Conservation (phyloP, 257 asterid species). For the Lycium ferocissimum region DNA sequence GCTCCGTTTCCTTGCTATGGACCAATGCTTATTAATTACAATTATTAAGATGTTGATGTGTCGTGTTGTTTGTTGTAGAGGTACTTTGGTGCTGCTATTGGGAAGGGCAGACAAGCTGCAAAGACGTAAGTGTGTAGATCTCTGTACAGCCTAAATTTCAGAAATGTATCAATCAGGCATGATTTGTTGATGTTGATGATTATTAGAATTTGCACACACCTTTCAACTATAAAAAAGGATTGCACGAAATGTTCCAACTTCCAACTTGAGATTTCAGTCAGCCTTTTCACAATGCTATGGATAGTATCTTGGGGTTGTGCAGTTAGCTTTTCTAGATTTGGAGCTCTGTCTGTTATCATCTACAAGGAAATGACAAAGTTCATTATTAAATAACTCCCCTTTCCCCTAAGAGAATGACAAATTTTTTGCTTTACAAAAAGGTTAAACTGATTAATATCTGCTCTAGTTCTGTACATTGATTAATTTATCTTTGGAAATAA, state of each 20-base stretch:
- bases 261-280: background rate
- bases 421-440: background rate
- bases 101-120: slow-evolving; percentile 97
- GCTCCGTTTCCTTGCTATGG: background rate
- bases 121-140: slow-evolving; percentile 69
- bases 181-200: background rate
- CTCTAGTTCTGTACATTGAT: background rate
- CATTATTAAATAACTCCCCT: background rate
- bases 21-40: background rate
- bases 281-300: background rate
- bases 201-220: background rate
- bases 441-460: background rate
- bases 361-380: background rate
- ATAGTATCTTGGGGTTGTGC: background rate
- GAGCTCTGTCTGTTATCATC: background rate
- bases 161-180: background rate
- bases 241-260: background rate
- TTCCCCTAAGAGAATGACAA: background rate
- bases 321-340: background rate
- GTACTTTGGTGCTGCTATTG: slow-evolving; percentile 94
- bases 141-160: background rate
- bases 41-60: slow-evolving; percentile 18
- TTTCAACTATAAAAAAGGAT: background rate
- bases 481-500: background rate
- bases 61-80: slow-evolving; percentile 52